Conservation (phyloP, 2,329 filamentous ascomycete genomes). For the Didymella sp. region DNA sequence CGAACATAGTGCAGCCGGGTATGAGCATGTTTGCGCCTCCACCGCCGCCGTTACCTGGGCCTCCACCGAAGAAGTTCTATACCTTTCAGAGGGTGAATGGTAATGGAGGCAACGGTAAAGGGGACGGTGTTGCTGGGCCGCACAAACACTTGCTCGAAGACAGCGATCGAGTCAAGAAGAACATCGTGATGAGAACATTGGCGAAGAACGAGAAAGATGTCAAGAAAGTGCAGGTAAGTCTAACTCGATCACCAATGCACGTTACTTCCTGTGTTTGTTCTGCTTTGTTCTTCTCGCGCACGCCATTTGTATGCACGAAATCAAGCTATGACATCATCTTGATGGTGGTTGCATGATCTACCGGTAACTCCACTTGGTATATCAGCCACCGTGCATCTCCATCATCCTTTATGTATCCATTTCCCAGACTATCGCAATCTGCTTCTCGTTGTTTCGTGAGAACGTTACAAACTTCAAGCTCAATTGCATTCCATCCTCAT, state of each 20-base stretch:
- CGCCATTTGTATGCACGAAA: constrained; percentile 10
- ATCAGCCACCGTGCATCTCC: constrained; percentile 9
- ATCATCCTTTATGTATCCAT: constrained; percentile 17
- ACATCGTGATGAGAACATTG: constrained; percentile 72
- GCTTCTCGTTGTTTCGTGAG: neutral
- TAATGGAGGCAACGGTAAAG: constrained; percentile 75
- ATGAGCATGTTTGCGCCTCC: constrained; percentile 27
- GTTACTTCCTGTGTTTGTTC: neutral
- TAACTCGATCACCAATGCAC: neutral
- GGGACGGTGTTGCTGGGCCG: constrained; percentile 72
- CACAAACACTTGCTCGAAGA: constrained; percentile 76
- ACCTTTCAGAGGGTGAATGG: constrained; percentile 81
- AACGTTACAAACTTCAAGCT: neutral
- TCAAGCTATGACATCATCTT: constrained; percentile 17
- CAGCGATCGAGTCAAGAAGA: constrained; percentile 83
- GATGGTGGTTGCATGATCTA: constrained; percentile 11
- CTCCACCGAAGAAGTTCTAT: constrained; percentile 56
- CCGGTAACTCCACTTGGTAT: constrained; percentile 7
- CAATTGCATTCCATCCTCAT: neutral
- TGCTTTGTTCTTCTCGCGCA: neutral
- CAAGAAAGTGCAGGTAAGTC: constrained; percentile 60
- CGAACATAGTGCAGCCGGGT: constrained; percentile 24
- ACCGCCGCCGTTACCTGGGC: constrained; percentile 10
- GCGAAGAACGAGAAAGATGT: constrained; percentile 69
- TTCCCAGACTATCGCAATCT: constrained; percentile 1